Evolutionary conservation across 139 green algal species (phyloP).

Genomic region (Edaphochlamys debaryana): DNA sequence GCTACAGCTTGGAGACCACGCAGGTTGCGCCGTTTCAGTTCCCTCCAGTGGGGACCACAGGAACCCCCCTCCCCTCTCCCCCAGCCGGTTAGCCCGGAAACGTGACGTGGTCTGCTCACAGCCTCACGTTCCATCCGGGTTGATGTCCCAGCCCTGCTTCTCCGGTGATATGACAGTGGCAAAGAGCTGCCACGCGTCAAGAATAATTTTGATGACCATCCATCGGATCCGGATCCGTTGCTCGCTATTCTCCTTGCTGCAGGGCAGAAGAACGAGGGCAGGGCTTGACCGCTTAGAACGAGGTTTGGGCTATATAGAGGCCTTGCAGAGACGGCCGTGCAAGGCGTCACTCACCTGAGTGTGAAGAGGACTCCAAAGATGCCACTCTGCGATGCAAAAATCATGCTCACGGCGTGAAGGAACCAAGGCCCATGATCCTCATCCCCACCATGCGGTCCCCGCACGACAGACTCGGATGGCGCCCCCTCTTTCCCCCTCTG

Average conservation of each 20-base stretch:
- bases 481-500: too few relatives aligned
- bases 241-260: slow-evolving; percentile 41
- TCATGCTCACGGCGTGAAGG: too few relatives aligned
- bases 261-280: too few relatives aligned
- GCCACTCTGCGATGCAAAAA: background rate
- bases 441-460: too few relatives aligned
- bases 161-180: slow-evolving; percentile 14
- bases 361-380: slow-evolving; percentile 29
- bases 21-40: too few relatives aligned
- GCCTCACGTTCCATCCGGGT: background rate
- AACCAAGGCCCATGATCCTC: too few relatives aligned
- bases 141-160: slow-evolving; percentile 28
- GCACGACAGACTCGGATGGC: too few relatives aligned
- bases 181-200: slow-evolving; percentile 38
- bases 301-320: background rate
- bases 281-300: background rate
- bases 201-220: slow-evolving; percentile 28
- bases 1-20: too few relatives aligned
- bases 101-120: too few relatives aligned
- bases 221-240: slow-evolving; percentile 18
- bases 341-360: background rate
- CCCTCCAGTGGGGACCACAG: too few relatives aligned
- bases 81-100: too few relatives aligned
- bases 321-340: background rate
- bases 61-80: too few relatives aligned